A percentile compares a stretch with the other conserved stretches of the same genome.
Conservation (phyloP, 805 yeast genomes). For the Candida mattraensis region DNA sequence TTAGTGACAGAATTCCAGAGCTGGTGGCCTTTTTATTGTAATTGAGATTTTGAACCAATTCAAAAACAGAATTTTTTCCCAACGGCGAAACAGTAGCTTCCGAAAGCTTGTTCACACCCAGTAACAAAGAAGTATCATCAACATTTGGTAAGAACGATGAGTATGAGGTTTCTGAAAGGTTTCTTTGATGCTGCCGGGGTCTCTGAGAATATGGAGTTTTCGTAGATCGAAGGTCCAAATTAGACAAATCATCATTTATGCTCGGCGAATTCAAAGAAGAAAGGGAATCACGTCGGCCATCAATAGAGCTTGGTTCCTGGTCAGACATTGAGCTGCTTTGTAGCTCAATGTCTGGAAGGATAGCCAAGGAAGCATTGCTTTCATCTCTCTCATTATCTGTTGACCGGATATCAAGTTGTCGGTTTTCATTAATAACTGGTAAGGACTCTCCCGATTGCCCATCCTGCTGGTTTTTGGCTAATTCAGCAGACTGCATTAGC, state of each 20-base stretch:
- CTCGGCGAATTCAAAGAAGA: too few species aligned
- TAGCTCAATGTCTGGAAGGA: too few species aligned
- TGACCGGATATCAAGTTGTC: too few species aligned
- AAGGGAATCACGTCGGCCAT: too few species aligned
- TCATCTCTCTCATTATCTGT: too few species aligned
- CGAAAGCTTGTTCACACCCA: conserved; percentile 42
- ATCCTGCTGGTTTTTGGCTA: too few species aligned
- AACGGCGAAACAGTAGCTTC: conserved; percentile 49
- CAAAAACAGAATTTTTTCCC: conserved; percentile 77
- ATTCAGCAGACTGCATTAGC: too few species aligned
- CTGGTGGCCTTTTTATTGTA: conserved; percentile 32
- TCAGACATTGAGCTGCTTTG: too few species aligned
- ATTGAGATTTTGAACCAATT: conserved; percentile 65
- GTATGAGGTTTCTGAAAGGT: conserved; percentile 26
- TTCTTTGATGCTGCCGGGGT: conserved; percentile 18
- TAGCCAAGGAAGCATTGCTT: too few species aligned
- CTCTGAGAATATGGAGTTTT: conserved; percentile 1
- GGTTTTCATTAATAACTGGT: too few species aligned
- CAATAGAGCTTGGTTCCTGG: too few species aligned
- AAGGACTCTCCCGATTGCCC: too few species aligned
- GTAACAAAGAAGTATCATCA: conserved; percentile 37
- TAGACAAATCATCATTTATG: conserved; percentile 16
- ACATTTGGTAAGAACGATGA: conserved; percentile 30
- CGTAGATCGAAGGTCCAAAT: conserved; percentile 3
- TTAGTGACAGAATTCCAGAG: conserved; percentile 29